These are phyloP conservation scores for Naganishia onofrii DNA, from an alignment of 768 basidiomycete genomes.

Conservation along the genomic window DNA sequence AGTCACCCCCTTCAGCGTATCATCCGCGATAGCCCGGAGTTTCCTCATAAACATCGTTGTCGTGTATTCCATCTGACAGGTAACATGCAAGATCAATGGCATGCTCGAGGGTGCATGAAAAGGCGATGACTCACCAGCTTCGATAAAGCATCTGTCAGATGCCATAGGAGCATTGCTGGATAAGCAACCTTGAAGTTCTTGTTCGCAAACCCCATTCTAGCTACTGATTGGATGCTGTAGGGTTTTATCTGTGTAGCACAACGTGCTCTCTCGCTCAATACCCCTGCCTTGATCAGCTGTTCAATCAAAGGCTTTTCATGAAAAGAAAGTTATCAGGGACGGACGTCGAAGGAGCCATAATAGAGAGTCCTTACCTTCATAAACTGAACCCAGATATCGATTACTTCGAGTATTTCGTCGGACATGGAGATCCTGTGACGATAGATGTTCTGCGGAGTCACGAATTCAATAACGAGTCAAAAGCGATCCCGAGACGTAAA, in stretches of 20 bases:
- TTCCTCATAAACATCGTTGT: slow-evolving; percentile 71
- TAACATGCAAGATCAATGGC: slow-evolving; percentile 13
- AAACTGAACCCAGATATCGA: slow-evolving; percentile 65
- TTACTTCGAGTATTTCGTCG: slow-evolving; percentile 64
- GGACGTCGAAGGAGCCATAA: neutral
- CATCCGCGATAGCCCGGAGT: slow-evolving; percentile 57
- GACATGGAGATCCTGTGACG: slow-evolving; percentile 75
- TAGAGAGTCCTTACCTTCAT: slow-evolving; percentile 62
- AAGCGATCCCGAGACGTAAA: too few relatives aligned
- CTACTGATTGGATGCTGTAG: slow-evolving; percentile 50
- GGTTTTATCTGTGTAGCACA: slow-evolving; percentile 58
- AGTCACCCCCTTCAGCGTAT: slow-evolving; percentile 69
- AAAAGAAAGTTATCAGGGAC: neutral
- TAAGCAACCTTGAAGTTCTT: slow-evolving; percentile 20
- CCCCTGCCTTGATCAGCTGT: slow-evolving; percentile 43
- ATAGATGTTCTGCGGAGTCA: slow-evolving; percentile 61
- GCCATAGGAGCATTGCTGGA: slow-evolving; percentile 57
- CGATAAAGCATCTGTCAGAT: slow-evolving; percentile 76
- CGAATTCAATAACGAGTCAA: neutral
- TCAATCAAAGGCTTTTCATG: slow-evolving; percentile 44
- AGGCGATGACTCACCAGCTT: slow-evolving; percentile 66
- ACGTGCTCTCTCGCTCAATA: slow-evolving; percentile 35
- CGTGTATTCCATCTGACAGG: slow-evolving; percentile 72
- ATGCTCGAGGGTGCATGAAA: neutral
- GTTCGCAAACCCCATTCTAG: slow-evolving; percentile 4